These are phyloP conservation scores for Acidomyces sp. DNA, from an alignment of 495 filamentous ascomycete species.

Conservation along the genomic window DNA sequence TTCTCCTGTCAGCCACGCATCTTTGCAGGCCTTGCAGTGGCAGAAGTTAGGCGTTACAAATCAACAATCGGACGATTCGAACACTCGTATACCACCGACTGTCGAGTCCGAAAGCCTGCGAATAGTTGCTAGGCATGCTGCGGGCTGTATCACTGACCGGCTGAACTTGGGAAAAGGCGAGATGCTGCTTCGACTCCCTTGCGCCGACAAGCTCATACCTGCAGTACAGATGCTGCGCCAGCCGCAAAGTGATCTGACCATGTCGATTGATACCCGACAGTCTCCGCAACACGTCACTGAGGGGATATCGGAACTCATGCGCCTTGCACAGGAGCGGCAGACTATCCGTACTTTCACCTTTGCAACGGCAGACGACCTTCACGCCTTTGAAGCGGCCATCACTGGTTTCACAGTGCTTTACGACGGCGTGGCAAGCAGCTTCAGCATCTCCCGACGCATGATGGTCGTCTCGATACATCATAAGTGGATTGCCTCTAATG, in stretches of 20 bases:
- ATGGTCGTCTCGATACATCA: conserved; percentile 86
- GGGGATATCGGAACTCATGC: conserved; percentile 21
- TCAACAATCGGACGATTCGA: conserved; percentile 23
- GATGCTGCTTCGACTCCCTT: conserved; percentile 27
- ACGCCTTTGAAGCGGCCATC: conserved; percentile 60
- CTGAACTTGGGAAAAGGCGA: conserved; percentile 30
- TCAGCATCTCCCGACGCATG: conserved; percentile 51
- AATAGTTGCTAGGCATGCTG: conserved; percentile 31
- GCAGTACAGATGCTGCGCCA: conserved; percentile 26
- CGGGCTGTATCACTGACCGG: conserved; percentile 27
- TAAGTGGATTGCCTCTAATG: conserved; percentile 66
- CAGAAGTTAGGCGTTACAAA: conserved; percentile 35
- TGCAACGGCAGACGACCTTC: conserved; percentile 43
- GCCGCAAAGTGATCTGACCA: conserved; percentile 26
- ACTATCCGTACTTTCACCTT: conserved; percentile 28
- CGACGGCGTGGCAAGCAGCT: conserved; percentile 47
- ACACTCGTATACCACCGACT: conserved; percentile 37
- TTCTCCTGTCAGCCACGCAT: conserved; percentile 24
- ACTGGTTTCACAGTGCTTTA: conserved; percentile 43
- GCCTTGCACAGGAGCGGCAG: conserved; percentile 16
- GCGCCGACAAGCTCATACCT: conserved; percentile 16
- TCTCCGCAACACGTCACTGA: conserved; percentile 18
- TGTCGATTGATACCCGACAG: conserved; percentile 23
- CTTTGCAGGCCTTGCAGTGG: conserved; percentile 32
- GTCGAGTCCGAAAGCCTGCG: conserved; percentile 59